Base-by-base conservation (phyloP, 2,329 filamentous ascomycete genomes). In the Zymoseptoria pseudotritici region DNA sequence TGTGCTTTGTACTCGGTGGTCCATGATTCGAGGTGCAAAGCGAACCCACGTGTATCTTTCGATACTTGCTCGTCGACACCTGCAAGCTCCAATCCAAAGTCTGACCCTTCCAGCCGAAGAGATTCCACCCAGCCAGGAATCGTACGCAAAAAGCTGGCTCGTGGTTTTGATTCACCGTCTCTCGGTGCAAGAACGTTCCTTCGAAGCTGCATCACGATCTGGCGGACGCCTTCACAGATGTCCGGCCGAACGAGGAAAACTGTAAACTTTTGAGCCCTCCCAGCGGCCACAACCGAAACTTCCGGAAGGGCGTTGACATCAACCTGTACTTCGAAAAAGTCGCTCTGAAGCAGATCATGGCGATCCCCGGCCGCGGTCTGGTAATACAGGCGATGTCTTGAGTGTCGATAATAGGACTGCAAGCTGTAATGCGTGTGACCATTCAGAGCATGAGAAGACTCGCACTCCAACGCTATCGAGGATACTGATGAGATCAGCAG, bases 401-500 rank as follows among this genome's bases (percentile, higher is more conserved):
- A 87, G 60, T 97, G 79, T 53, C 94, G 83, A 71, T 95, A 86
- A 3, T 89, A 88, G 0, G 91, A 91, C 13, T 86, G 86, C 0
- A 99, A 78, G 4, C 89, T 90, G 74, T 99, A 99, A 71, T 97
- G 89, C 3, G 91, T 78, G 36, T 95, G 89, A 59, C 89, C 89
- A 42, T 90, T 84, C 0, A 88, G 81, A 2, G 91, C 94, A 75
- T 99, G 94, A n/a, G 91, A 96, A 0, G 94, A 96, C 71, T 99
- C 94, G 54, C 96, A 82, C 69, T 99, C 94, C 21, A 97, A 78
- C 0, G 93, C 96, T 46, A 97, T 85, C 0, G 93, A 96, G 0
- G 95, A 97, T 10, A 96, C 90, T 2, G 91, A 94, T 1, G 91
- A 96, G 54, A 99, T 96, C 52, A 99, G 88, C 29, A 99, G 82